Conservation (phyloP, 2,329 filamentous ascomycete genomes). For the Curvularia verruculosa region DNA sequence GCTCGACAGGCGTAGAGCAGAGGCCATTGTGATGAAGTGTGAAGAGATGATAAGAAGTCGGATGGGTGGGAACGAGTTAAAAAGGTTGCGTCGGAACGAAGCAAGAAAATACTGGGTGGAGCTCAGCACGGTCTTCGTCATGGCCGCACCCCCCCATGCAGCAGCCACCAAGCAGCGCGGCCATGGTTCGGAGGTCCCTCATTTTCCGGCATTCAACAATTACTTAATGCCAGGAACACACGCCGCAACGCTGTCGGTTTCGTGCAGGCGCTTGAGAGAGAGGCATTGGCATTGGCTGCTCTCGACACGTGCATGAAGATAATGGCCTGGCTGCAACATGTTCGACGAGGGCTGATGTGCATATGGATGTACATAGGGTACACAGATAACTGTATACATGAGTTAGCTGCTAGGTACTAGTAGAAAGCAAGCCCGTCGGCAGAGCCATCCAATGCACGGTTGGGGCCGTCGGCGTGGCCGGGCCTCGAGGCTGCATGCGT, state of each 20-base stretch:
- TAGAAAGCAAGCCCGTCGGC: slow-evolving; percentile 10
- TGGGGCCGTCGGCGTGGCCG: neutral
- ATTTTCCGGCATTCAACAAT: slow-evolving; percentile 8
- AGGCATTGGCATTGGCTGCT: neutral
- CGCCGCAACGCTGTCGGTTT: neutral
- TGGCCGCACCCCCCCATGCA: slow-evolving; percentile 3
- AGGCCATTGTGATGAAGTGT: slow-evolving; percentile 70
- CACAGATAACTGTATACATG: too few species aligned
- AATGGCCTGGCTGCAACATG: neutral
- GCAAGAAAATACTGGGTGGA: slow-evolving; percentile 38
- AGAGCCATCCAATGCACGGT: neutral
- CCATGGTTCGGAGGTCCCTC: slow-evolving; percentile 15
- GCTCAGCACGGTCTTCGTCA: slow-evolving; percentile 20
- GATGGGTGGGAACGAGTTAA: slow-evolving; percentile 40
- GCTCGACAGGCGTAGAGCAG: slow-evolving; percentile 79
- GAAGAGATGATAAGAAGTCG: slow-evolving; percentile 44
- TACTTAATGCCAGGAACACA: slow-evolving; percentile 1
- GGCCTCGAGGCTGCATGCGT: neutral
- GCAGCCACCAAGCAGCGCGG: slow-evolving; percentile 11
- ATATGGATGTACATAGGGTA: too few species aligned
- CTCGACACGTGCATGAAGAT: neutral
- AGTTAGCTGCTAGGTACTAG: slow-evolving; percentile 5
- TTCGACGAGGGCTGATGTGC: too few species aligned
- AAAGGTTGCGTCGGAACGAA: slow-evolving; percentile 28
- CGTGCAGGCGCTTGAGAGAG: neutral